Percentiles rank a stretch among this genome's conserved stretches.
These are phyloP conservation scores for Glycine latifolia DNA, from an alignment of 306 rosid species.

Conservation along the genomic window DNA sequence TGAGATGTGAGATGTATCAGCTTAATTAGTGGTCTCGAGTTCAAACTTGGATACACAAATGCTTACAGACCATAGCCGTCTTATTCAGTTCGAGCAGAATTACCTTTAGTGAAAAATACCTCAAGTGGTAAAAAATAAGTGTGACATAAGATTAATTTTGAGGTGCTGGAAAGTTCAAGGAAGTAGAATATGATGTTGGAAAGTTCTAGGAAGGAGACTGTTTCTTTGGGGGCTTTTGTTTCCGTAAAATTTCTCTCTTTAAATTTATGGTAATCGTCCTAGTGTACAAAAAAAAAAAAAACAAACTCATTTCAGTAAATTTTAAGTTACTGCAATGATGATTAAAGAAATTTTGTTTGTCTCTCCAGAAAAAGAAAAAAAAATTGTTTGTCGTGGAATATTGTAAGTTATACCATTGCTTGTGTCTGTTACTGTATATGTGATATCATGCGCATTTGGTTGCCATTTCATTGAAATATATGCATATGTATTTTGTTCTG, in stretches of 20 bases:
- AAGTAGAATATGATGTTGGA: neutral
- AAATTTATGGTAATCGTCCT: too few species aligned
- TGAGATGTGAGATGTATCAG: too few species aligned
- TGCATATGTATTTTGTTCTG: constrained; percentile 23
- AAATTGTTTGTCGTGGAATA: neutral
- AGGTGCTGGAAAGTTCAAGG: neutral
- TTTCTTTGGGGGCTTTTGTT: too few species aligned
- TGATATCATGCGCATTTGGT: neutral
- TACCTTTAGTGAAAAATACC: too few species aligned
- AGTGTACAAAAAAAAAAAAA: too few species aligned
- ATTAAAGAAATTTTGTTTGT: too few species aligned
- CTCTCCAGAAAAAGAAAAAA: too few species aligned
- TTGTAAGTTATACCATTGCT: constrained; percentile 3
- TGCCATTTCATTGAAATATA: constrained; percentile 15
- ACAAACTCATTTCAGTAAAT: neutral
- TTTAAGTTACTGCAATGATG: constrained; percentile 4
- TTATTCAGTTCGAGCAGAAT: too few species aligned
- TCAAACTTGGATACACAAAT: neutral
- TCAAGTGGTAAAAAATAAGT: neutral
- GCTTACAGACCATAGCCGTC: too few species aligned
- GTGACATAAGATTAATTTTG: neutral
- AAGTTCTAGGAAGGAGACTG: too few species aligned
- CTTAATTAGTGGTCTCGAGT: neutral
- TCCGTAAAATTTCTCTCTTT: too few species aligned
- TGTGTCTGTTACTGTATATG: neutral